These are phyloP conservation scores for Calocybe indica DNA, from an alignment of 768 basidiomycete species.

Conservation along the genomic window DNA sequence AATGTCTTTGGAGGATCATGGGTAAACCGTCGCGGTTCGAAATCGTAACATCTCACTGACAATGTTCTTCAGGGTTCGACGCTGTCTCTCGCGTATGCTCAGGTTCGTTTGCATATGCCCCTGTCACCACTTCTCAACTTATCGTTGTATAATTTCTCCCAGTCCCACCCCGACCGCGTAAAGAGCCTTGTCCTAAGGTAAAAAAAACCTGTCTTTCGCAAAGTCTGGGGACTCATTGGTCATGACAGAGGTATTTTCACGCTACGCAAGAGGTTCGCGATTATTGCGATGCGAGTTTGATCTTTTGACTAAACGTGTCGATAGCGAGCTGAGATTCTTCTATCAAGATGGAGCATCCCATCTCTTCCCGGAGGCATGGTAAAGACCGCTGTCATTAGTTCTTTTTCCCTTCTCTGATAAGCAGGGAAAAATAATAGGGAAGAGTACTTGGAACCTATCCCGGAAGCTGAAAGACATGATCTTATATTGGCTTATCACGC, in stretches of 20 bases:
- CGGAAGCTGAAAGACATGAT: slow-evolving; percentile 73
- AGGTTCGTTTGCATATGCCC: slow-evolving; percentile 36
- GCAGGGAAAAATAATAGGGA: slow-evolving; percentile 49
- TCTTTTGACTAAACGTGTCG: not conserved
- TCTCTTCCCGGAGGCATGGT: slow-evolving; percentile 89
- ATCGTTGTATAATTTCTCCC: not conserved
- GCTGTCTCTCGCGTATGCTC: slow-evolving; percentile 78
- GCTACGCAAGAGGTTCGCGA: slow-evolving; percentile 61
- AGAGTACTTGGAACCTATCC: slow-evolving; percentile 75
- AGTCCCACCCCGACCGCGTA: slow-evolving; percentile 80
- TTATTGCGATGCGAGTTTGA: not conserved
- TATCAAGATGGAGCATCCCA: slow-evolving; percentile 84
- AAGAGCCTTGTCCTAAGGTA: slow-evolving; percentile 74
- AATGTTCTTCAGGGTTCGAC: slow-evolving; percentile 64
- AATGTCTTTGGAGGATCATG: slow-evolving; percentile 94
- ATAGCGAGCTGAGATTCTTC: slow-evolving; percentile 82
- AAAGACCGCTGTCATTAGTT: slow-evolving; percentile 4
- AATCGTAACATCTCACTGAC: not conserved
- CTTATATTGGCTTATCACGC: slow-evolving; percentile 81
- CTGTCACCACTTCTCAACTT: not conserved
- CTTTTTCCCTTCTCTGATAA: too few relatives aligned
- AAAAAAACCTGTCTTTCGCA: slow-evolving; percentile 6
- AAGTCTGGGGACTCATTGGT: not conserved
- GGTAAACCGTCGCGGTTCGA: slow-evolving; percentile 37
- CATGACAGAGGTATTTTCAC: slow-evolving; percentile 77